Evolutionary conservation across 257 asterid genomes (phyloP), one percentile per base, ranked within the genome.

Genomic region (Solanum dulcamara): DNA sequence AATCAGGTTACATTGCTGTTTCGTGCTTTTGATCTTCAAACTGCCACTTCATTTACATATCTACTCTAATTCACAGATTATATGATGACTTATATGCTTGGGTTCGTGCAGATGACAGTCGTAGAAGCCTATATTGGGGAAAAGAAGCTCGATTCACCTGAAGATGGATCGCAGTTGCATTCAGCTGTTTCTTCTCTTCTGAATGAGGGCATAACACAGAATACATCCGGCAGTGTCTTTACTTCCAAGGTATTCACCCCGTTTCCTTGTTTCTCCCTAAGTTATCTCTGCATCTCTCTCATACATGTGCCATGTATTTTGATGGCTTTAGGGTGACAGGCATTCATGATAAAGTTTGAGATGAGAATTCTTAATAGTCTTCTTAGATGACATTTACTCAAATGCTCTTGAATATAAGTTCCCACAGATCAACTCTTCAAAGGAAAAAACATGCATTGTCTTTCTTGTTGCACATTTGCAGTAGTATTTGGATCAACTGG

Each of bases 151-250:
- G 89, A 95, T 87, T 91, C 94, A 85, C 93, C 96, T 24, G 97
- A 92, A 84, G 96, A 94, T 88, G 94, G 93, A 81, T 90, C 96
- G 18, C 93, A 89, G 84, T 89, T 96, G 91, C 87, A 88, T 38
- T 68, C 89, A 88, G 44, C 85, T 68, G 84, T 94, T 85, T 91
- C 97, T 79, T 89, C 95, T 87, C 92, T 96, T 81, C 89, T 96
- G 83, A 95, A 94, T 70, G 99, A 96, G 92, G 98, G 97, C 86
- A 82, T 94, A 83, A 92, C 94, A 66, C 99, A 93, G 88, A 96
- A 96, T 87, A 93, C 97, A 82, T 84, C 98, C 24, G 98, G 98
- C 87, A 94, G 98, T 87, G 97, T 96, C 51, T 94, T 94, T 89
- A 71, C 90, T 60, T 87, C 93, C 50, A 96, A 96, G 98, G 99